These are phyloP conservation scores for Leccinum uliginosum DNA, from an alignment of 768 basidiomycete genomes.

Conservation along the genomic window DNA sequence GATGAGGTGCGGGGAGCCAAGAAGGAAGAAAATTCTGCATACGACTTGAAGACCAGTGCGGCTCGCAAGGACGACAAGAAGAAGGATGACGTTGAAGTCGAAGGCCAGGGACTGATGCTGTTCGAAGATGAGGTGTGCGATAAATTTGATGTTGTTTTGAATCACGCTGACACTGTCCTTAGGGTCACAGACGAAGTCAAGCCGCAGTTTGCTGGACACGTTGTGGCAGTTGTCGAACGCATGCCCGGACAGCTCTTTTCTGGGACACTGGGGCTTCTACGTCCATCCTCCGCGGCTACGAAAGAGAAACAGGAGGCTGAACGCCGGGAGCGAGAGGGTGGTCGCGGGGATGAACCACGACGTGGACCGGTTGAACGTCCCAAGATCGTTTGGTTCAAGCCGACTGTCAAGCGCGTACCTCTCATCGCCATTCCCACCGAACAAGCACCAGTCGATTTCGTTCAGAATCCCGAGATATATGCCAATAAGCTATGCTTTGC, in stretches of 20 bases:
- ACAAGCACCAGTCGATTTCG: constrained; percentile 94
- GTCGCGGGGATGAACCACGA: constrained; percentile 79
- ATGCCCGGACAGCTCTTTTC: constrained; percentile 99
- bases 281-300: constrained; percentile 94
- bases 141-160: constrained; percentile 9
- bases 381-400: constrained; percentile 99
- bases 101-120: constrained; percentile 94
- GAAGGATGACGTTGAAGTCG: constrained; percentile 99
- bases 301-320: constrained; percentile 99
- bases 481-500: constrained; percentile 91
- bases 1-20: constrained; percentile 98
- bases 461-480: constrained; percentile 90
- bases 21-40: constrained; percentile 98
- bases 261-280: constrained; percentile 90
- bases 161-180: constrained; percentile 11
- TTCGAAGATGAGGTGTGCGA: constrained; percentile 95
- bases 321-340: constrained; percentile 93
- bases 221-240: constrained; percentile 98
- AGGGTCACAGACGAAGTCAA: constrained; percentile 97
- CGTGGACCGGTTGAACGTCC: constrained; percentile 81
- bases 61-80: constrained; percentile 97
- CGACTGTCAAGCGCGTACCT: constrained; percentile 97
- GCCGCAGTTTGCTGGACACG: constrained; percentile 97
- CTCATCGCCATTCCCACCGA: constrained; percentile 98
- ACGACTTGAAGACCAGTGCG: constrained; percentile 70